Percentiles rank a stretch among this genome's conserved stretches.
These are phyloP conservation scores for Sclerotinia sclerotiorum DNA, from an alignment of 2,329 filamentous ascomycete genomes.

Conservation along the genomic window DNA sequence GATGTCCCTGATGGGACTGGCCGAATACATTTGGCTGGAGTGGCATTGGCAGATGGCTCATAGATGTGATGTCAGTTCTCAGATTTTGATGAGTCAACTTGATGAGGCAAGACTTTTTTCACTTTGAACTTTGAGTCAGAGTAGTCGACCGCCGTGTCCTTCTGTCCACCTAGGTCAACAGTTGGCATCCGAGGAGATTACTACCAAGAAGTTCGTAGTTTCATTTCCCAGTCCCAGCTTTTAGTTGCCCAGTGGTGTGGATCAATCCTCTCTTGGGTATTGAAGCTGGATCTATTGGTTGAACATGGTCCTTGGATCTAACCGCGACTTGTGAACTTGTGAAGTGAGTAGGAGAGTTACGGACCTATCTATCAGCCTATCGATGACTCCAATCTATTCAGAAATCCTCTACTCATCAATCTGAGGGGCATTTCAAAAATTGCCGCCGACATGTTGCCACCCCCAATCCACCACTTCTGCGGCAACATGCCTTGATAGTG, in stretches of 20 bases:
- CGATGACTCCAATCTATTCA: neutral
- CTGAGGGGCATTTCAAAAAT: neutral
- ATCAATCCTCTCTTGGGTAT: neutral
- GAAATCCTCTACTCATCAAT: neutral
- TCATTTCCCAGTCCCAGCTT: no score
- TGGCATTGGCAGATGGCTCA: conserved; percentile 4
- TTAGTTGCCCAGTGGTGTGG: neutral
- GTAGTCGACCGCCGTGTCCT: no score
- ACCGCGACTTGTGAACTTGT: no score
- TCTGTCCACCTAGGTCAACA: neutral
- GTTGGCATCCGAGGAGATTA: neutral
- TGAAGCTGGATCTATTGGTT: neutral
- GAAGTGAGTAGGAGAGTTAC: neutral
- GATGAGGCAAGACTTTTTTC: neutral
- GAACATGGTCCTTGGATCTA: neutral
- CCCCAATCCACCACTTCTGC: neutral
- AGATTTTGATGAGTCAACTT: conserved; percentile 2
- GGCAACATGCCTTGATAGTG: neutral
- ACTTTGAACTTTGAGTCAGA: neutral
- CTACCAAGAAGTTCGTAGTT: neutral
- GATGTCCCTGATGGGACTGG: neutral
- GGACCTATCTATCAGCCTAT: neutral
- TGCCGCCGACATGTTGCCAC: neutral
- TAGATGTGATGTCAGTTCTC: neutral
- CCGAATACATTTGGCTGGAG: neutral